Percentiles rank a stretch among this genome's conserved stretches.
Evolutionary conservation across 805 yeast species (phyloP).

Genomic region (Ogataea nonfermentans): DNA sequence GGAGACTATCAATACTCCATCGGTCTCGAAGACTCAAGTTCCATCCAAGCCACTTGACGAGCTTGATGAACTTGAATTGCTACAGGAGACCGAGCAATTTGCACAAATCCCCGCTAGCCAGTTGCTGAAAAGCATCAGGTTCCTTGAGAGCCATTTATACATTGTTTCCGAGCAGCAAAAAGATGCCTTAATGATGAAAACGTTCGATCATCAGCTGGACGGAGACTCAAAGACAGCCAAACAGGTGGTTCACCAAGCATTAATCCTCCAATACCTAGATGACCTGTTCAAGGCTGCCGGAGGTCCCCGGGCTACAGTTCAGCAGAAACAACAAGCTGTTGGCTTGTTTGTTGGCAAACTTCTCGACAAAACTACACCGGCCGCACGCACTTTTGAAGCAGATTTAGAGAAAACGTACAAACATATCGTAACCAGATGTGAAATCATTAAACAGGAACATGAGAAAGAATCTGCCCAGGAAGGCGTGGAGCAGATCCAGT

Average conservation of each 20-base stretch:
- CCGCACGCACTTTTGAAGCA: constrained; percentile 62
- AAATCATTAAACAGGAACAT: constrained; percentile 56
- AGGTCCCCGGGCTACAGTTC: constrained; percentile 17
- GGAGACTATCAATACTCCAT: constrained; percentile 32
- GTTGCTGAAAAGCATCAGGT: constrained; percentile 48
- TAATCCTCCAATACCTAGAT: constrained; percentile 63
- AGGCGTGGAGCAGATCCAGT: constrained; percentile 78
- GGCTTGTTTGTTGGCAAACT: constrained; percentile 68
- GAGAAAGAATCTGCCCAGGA: constrained; percentile 44
- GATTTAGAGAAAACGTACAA: constrained; percentile 72
- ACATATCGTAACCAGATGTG: constrained; percentile 77
- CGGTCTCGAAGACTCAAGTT: constrained; percentile 8
- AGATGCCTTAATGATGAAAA: constrained; percentile 89
- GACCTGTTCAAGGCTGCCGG: constrained; percentile 32
- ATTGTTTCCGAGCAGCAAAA: constrained; percentile 82
- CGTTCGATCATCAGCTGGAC: constrained; percentile 77
- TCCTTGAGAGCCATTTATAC: constrained; percentile 55
- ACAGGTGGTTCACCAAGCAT: constrained; percentile 75
- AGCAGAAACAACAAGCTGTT: constrained; percentile 41
- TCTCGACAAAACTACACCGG: constrained; percentile 53
- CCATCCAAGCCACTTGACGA: constrained; percentile 36
- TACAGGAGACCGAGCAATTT: constrained; percentile 65
- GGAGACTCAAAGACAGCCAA: constrained; percentile 54
- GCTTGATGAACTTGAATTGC: constrained; percentile 50
- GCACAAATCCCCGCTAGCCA: constrained; percentile 53